These are phyloP conservation scores for Peronospora belbahrii DNA, from an alignment of 352 stramenopile genomes.

Conservation along the genomic window DNA sequence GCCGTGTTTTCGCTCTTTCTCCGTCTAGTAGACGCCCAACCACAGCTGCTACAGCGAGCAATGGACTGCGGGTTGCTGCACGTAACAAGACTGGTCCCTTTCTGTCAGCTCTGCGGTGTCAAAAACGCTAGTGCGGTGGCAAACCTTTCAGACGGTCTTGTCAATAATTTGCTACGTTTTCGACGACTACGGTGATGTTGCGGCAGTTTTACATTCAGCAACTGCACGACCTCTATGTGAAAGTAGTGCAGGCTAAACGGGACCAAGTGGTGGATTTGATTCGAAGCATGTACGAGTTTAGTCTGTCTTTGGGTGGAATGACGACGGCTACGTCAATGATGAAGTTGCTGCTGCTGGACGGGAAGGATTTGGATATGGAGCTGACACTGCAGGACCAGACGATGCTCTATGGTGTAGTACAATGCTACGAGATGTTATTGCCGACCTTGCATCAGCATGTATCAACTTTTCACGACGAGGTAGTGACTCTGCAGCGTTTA, in stretches of 20 bases:
- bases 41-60: slow-evolving; percentile 19
- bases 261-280: slow-evolving; percentile 37
- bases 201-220: slow-evolving; percentile 38
- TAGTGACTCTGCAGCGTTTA: slow-evolving; percentile 16
- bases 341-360: slow-evolving; percentile 30
- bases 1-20: slow-evolving; percentile 38
- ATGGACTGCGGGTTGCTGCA: slow-evolving; percentile 27
- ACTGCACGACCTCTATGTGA: slow-evolving; percentile 28
- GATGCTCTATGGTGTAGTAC: slow-evolving; percentile 37
- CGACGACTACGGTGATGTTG: slow-evolving; percentile 10
- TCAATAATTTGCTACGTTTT: slow-evolving; percentile 16
- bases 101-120: slow-evolving; percentile 49
- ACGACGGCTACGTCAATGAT: slow-evolving; percentile 9
- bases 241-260: slow-evolving; percentile 20
- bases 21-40: slow-evolving; percentile 10
- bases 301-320: slow-evolving; percentile 31
- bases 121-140: slow-evolving; percentile 25
- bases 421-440: slow-evolving; percentile 55
- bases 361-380: slow-evolving; percentile 24
- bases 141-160: slow-evolving; percentile 23
- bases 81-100: slow-evolving; percentile 42
- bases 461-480: slow-evolving; percentile 34
- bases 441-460: slow-evolving; percentile 40
- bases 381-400: slow-evolving; percentile 21
- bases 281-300: slow-evolving; percentile 35